Conservation (phyloP, 768 basidiomycete species). For the Lepiota venenata region DNA sequence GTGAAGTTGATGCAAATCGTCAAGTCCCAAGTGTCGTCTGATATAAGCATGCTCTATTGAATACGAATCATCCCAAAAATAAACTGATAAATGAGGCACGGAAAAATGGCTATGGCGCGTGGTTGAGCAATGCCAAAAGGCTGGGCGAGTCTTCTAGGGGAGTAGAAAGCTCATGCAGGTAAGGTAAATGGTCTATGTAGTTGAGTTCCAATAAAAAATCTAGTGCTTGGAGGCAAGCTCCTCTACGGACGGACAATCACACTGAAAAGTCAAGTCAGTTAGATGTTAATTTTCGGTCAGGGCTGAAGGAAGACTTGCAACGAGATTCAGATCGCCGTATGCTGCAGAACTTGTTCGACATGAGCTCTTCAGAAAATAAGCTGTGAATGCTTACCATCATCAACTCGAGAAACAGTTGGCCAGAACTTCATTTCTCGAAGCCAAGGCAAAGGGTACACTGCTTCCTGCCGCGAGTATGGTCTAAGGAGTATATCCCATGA, state of each 20-base stretch:
- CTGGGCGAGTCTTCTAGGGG: constrained; percentile 45
- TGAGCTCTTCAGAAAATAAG: neutral
- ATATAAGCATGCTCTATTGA: neutral
- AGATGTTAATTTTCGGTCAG: constrained; percentile 1
- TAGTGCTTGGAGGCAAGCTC: constrained; percentile 46
- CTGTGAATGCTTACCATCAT: constrained; percentile 66
- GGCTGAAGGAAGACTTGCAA: constrained; percentile 49
- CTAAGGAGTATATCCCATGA: constrained; percentile 31
- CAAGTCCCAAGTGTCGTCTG: neutral
- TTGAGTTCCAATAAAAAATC: constrained; percentile 15
- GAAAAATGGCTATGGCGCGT: constrained; percentile 34
- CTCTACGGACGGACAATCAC: constrained; percentile 84
- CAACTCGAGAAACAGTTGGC: constrained; percentile 89
- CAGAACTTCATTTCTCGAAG: constrained; percentile 92
- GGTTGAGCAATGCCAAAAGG: constrained; percentile 63
- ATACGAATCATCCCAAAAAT: constrained; percentile 7
- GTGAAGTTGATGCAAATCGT: too few relatives aligned
- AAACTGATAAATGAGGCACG: neutral
- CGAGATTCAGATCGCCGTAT: constrained; percentile 89
- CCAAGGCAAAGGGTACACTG: constrained; percentile 87
- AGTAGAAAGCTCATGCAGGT: constrained; percentile 39
- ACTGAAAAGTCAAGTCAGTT: constrained; percentile 39
- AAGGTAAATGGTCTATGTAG: constrained; percentile 14
- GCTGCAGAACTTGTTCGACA: constrained; percentile 39
- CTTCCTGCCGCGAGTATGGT: constrained; percentile 86